Evolutionary conservation across 2,329 filamentous ascomycete genomes (phyloP), one percentile per base, ranked within the genome.

Genomic region (Aspergillus ustus): DNA sequence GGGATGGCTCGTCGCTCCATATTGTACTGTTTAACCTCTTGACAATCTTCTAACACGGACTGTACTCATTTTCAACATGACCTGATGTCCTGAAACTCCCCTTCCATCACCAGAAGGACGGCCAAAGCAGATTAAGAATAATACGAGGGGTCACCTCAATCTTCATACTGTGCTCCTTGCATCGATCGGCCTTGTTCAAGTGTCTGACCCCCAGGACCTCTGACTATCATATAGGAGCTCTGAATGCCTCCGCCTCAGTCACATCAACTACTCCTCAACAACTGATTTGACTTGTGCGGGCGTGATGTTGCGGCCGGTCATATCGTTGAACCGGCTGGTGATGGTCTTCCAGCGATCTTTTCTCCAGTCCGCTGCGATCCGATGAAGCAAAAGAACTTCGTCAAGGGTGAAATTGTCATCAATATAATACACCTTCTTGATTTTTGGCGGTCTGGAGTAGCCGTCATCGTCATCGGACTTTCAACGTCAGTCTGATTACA

Each of bases 271-370:
- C 31, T 56, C 37, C 28, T 64, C 46, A 52, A 65, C 22, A 43
- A 66, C 48, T 44, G 67, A 64, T 59, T 66, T 72, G 17, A 70
- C 71, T 57, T 80, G 75, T 3, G 80, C 75, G 1, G 80, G 74
- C 64, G 78, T 73, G 28, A 84, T 66, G 3, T 73, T 71, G 45
- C 81, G 73, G 2, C 82, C 82, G 1, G 82, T 85, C 70, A 78
- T 78, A 57, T 83, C 81, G 57, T 73, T 79, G 73, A 85, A 85
- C 25, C 73, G 72, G 55, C 77, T 79, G 51, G 80, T 79, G 2
- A 85, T 72, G 5, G 79, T 70, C 15, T 80, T 63, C 83, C 83
- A 85, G 46, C 78, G 77, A 64, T 77, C 69, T 37, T 73, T 69
- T 57, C 77, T 70, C 65, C 83, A 82, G 50, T 75, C 72, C 56